These are phyloP conservation scores for Allium cepa DNA, from an alignment of 106 monocot genomes.

Conservation along the genomic window DNA sequence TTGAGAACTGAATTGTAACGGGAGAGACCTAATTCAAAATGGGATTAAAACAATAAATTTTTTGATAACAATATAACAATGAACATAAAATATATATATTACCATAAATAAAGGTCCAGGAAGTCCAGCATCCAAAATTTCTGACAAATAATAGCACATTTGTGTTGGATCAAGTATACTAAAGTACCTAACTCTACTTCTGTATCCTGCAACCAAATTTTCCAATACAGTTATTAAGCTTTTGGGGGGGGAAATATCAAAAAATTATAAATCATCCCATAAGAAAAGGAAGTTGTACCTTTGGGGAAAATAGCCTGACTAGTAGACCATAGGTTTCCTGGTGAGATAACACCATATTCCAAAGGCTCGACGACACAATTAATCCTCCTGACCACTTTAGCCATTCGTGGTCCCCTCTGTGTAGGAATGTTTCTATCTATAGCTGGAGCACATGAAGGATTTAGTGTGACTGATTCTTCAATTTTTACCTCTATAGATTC, in stretches of 20 bases:
- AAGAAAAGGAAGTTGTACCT: constrained; percentile 26
- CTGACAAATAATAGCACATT: constrained; percentile 81
- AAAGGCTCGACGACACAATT: constrained; percentile 58
- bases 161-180: constrained; percentile 71
- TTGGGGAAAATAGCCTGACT: constrained; percentile 78
- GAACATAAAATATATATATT: constrained; percentile 3
- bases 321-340: constrained; percentile 69
- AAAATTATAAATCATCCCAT: no score
- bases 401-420: constrained; percentile 62
- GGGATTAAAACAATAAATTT: no score
- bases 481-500: constrained; percentile 15
- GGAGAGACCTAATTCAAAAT: no score
- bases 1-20: no score
- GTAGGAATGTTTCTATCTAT: constrained; percentile 24
- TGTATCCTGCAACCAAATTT: constrained; percentile 47
- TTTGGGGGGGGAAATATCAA: no score
- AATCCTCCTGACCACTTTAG: constrained; percentile 56
- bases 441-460: constrained; percentile 15
- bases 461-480: constrained; percentile 13
- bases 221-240: not conserved
- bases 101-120: constrained; percentile 92
- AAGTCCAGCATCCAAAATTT: constrained; percentile 75
- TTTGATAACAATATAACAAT: no score
- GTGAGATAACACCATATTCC: constrained; percentile 53
- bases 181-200: constrained; percentile 72